Conservation (phyloP, 306 rosid genomes). For the Clitoria ternatea region DNA sequence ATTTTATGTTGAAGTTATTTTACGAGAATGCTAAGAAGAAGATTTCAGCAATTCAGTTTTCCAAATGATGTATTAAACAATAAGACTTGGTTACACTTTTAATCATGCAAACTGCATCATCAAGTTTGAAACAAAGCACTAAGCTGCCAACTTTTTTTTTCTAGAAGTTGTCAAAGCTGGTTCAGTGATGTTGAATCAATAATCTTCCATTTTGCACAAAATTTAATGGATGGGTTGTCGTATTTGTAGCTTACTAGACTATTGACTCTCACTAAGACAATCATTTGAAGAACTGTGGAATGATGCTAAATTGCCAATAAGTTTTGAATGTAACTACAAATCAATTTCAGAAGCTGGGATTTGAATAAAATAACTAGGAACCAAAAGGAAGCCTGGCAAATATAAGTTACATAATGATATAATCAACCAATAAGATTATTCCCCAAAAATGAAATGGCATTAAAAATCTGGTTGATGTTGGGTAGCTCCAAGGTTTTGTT, state of each 20-base stretch:
- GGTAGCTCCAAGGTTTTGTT: neutral
- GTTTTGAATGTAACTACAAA: neutral
- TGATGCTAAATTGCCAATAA: neutral
- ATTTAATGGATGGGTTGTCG: neutral
- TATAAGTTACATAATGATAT: neutral
- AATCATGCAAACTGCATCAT: slow-evolving; percentile 12
- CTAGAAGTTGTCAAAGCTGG: neutral
- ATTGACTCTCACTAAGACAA: neutral
- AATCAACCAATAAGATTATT: neutral
- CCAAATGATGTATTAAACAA: neutral
- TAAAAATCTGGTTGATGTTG: neutral
- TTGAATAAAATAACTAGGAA: slow-evolving; percentile 4
- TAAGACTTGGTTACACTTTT: neutral
- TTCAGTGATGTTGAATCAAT: neutral
- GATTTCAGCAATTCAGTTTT: slow-evolving; percentile 1
- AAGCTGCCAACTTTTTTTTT: neutral
- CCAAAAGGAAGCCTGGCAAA: neutral
- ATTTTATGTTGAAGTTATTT: neutral
- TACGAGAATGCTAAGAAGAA: neutral
- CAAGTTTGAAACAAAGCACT: slow-evolving; percentile 6
- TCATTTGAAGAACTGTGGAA: neutral
- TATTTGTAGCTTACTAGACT: neutral
- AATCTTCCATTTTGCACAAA: neutral
- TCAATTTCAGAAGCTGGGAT: neutral
- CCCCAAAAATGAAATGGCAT: neutral